Evolutionary conservation across 1,284 basidiomycete species (phyloP), one percentile per base, ranked within the genome.

Genomic region (Vanrija pseudolonga): DNA sequence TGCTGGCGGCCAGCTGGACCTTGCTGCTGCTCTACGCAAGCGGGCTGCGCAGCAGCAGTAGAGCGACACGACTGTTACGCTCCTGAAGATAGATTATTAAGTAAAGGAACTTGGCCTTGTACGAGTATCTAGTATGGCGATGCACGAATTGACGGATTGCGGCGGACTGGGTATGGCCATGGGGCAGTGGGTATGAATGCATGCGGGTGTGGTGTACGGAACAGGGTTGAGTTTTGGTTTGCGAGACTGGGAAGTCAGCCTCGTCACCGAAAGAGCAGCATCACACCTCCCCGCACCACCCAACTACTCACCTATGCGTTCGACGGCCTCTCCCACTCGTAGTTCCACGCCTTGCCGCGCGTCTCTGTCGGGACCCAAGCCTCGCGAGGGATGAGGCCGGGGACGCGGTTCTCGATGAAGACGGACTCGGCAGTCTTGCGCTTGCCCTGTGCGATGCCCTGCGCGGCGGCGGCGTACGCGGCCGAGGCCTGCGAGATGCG

Each of bases 361-460:
- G 67, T 76, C 62, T 78, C 77, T 18, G 63, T 64, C 5, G 77
- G 76, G 12, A 77, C 67, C 67, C 72, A 71, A 14, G 61, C 57
- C 56, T 78, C 76, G 42, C 77, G 82, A 55, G 91, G 91, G 74
- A 94, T 88, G 40, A 94, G 72, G 0, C 90, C 90, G 52, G 86
- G 84, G 64, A 89, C 81, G 64, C 90, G 82, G 14, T 86, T 83
- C 72, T 90, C 89, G 60, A 87, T 74, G 15, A 84, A 86, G 68
- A 82, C 83, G 68, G 82, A 83, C 75, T 89, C 80, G 24, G 59
- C 41, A 6, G 80, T 83, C 67, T 82, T 85, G 75, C 86, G 76
- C 45, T 77, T 81, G 72, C 86, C 88, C 62, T 82, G 72, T 22
- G 48, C 41, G 4, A 50, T 19, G 6, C 55, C 56, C 51, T 56